Conservation (phyloP, 169 alveolate species). For the Plasmodium coatneyi region DNA sequence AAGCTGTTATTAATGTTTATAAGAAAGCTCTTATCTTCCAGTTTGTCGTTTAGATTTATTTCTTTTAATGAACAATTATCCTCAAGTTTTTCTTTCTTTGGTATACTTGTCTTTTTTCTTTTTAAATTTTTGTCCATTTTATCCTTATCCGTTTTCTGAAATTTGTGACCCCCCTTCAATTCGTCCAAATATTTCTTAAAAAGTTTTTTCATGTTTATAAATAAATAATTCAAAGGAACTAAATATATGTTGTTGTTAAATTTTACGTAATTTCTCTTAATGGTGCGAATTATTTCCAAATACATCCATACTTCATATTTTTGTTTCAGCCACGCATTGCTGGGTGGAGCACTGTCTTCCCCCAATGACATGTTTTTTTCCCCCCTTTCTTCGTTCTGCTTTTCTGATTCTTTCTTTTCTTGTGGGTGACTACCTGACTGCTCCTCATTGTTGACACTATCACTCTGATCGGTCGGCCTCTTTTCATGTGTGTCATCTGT, state of each 20-base stretch:
- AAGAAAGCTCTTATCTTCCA: slow-evolving; percentile 37
- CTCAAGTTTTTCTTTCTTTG: slow-evolving; percentile 30
- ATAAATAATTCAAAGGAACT: slow-evolving; percentile 71
- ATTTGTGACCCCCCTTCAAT: neutral
- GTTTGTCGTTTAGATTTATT: slow-evolving; percentile 17
- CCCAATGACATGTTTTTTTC: neutral
- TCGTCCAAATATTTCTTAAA: slow-evolving; percentile 32
- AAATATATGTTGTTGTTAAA: slow-evolving; percentile 66
- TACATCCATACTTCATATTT: slow-evolving; percentile 71
- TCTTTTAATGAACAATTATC: slow-evolving; percentile 10
- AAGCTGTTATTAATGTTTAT: slow-evolving; percentile 61
- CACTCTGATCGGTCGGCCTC: neutral
- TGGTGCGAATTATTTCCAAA: slow-evolving; percentile 63
- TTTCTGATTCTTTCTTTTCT: neutral
- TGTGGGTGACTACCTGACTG: neutral
- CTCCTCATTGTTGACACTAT: neutral
- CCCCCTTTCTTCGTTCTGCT: slow-evolving; percentile 15
- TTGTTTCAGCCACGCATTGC: slow-evolving; percentile 54
- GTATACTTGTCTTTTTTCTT: slow-evolving; percentile 10
- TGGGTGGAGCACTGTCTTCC: neutral
- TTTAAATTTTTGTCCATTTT: neutral
- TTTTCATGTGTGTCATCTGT: neutral
- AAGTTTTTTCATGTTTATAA: slow-evolving; percentile 64
- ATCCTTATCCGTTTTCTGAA: slow-evolving; percentile 6
- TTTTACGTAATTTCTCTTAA: slow-evolving; percentile 43